These are phyloP conservation scores for Penicillium sp. DNA, from an alignment of 2,329 filamentous ascomycete species.

Conservation along the genomic window DNA sequence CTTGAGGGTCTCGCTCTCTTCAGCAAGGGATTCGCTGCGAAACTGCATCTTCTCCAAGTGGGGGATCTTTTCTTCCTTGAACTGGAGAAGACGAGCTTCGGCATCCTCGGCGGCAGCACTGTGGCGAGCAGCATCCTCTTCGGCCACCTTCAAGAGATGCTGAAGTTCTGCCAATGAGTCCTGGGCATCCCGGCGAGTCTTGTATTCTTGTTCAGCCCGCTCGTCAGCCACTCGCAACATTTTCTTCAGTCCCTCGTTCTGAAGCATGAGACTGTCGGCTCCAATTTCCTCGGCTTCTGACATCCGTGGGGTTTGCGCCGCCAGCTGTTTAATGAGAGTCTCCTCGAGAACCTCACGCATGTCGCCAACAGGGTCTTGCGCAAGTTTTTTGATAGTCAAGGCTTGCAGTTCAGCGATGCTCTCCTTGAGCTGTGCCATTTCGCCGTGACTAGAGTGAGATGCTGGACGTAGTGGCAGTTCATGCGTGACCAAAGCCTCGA, in stretches of 20 bases:
- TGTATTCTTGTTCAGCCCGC: slow-evolving; percentile 59
- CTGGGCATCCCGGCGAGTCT: slow-evolving; percentile 60
- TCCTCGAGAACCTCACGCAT: slow-evolving; percentile 60
- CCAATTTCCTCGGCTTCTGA: slow-evolving; percentile 50
- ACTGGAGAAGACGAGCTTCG: slow-evolving; percentile 56
- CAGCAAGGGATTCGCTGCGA: slow-evolving; percentile 62
- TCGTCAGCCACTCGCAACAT: slow-evolving; percentile 60
- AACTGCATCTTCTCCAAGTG: slow-evolving; percentile 59
- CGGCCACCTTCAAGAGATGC: slow-evolving; percentile 59
- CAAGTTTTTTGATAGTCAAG: slow-evolving; percentile 37
- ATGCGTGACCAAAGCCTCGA: slow-evolving; percentile 58
- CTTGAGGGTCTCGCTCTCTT: slow-evolving; percentile 55
- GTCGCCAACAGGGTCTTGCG: slow-evolving; percentile 44
- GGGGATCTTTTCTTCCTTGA: slow-evolving; percentile 63
- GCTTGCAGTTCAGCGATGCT: slow-evolving; percentile 36
- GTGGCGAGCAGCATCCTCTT: slow-evolving; percentile 49
- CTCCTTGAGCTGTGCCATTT: slow-evolving; percentile 37
- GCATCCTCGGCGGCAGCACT: slow-evolving; percentile 57
- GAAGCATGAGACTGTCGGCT: slow-evolving; percentile 47
- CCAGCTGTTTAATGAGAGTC: slow-evolving; percentile 54
- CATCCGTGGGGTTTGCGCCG: slow-evolving; percentile 44
- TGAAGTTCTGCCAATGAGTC: slow-evolving; percentile 69
- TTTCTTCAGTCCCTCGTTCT: slow-evolving; percentile 63
- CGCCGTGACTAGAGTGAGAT: slow-evolving; percentile 27
- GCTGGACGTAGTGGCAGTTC: slow-evolving; percentile 26